phyloP scores from a whole-genome alignment of 257 asterid species.

The Coffea eugenioides region DNA sequence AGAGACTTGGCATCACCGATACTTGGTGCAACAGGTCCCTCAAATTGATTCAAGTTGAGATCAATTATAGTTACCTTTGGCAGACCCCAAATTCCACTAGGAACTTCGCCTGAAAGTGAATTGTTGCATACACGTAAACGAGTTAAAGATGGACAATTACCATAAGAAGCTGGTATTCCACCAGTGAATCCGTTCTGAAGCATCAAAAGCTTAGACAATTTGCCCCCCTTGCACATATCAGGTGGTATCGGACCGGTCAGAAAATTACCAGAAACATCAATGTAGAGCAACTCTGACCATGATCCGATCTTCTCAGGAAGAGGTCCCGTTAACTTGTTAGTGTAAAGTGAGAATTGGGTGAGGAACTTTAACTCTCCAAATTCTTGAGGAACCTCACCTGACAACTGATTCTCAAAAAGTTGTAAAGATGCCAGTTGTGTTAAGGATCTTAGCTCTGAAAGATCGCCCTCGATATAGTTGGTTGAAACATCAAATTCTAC shows the following conservation, averaged over 20 bases:
- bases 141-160: constrained; percentile 28
- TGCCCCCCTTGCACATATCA: constrained; percentile 43
- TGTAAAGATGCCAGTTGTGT: constrained; percentile 30
- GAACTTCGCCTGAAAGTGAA: constrained; percentile 42
- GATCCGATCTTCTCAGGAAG: constrained; percentile 45
- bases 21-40: constrained; percentile 35
- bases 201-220: constrained; percentile 27
- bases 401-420: constrained; percentile 39
- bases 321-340: constrained; percentile 33
- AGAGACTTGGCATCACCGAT: constrained; percentile 39
- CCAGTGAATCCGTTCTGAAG: constrained; percentile 43
- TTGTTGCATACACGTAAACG: constrained; percentile 39
- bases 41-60: constrained; percentile 34
- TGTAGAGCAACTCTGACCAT: constrained; percentile 31
- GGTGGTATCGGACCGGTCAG: constrained; percentile 43
- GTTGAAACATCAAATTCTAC: constrained; percentile 31
- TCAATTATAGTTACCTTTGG: constrained; percentile 34
- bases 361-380: constrained; percentile 40
- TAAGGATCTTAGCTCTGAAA: constrained; percentile 36
- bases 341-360: constrained; percentile 30
- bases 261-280: constrained; percentile 42
- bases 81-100: constrained; percentile 41
- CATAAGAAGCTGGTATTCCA: constrained; percentile 39
- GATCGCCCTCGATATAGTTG: constrained; percentile 37
- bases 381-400: constrained; percentile 42